Percentiles rank a stretch among this genome's conserved stretches.
Evolutionary conservation across 2,329 filamentous ascomycete genomes (phyloP).

Genomic region (Xylaria sp.): DNA sequence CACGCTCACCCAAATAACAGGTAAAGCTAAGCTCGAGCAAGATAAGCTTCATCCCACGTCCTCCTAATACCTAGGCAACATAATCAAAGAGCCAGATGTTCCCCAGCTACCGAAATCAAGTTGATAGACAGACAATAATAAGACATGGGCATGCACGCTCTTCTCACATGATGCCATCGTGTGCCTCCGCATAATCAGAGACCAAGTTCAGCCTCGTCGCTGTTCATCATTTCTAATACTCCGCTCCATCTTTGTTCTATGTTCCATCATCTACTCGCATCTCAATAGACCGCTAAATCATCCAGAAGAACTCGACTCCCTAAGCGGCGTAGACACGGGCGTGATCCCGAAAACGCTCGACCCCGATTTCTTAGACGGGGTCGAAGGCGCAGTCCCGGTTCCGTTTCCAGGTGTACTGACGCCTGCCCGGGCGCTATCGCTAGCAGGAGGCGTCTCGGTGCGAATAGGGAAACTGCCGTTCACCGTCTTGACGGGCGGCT

Average conservation of each 20-base stretch:
- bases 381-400: conserved; percentile 34
- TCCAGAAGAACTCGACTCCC: conserved; percentile 27
- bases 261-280: neutral
- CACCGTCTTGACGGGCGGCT: conserved; percentile 57
- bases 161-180: neutral
- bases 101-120: neutral
- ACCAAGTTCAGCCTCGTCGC: neutral
- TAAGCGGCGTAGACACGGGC: conserved; percentile 38
- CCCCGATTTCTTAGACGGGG: conserved; percentile 37
- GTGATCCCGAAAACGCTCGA: conserved; percentile 31
- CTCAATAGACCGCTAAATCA: neutral
- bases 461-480: conserved; percentile 33
- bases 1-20: neutral
- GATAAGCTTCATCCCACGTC: neutral
- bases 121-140: neutral
- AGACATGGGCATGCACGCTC: neutral
- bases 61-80: neutral
- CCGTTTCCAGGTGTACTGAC: conserved; percentile 17
- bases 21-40: neutral
- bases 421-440: conserved; percentile 8
- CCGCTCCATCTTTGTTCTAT: neutral
- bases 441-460: conserved; percentile 46
- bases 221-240: neutral
- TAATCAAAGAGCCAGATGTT: neutral
- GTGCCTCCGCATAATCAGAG: neutral